A percentile compares a stretch with the other conserved stretches of the same genome.
These are phyloP conservation scores for Mallotus nudiflorus DNA, from an alignment of 345 rosid species.

Conservation along the genomic window DNA sequence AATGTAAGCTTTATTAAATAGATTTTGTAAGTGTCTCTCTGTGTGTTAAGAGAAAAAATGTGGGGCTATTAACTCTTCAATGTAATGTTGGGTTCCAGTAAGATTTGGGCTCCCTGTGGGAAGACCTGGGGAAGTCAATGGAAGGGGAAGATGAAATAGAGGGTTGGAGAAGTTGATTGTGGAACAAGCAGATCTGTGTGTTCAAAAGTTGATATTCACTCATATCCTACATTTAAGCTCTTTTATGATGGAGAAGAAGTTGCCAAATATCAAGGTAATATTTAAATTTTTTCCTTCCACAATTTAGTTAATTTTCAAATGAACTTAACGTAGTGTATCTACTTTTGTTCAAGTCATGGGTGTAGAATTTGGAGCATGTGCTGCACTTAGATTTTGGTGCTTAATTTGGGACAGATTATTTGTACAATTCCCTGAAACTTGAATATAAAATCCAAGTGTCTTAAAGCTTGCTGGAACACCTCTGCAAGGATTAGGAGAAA, in stretches of 20 bases:
- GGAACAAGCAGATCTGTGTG: conserved; percentile 72
- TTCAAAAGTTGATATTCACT: conserved; percentile 81
- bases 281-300: not conserved
- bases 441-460: not conserved
- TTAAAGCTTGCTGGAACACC: not conserved
- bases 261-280: conserved; percentile 79
- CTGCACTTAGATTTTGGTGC: not conserved
- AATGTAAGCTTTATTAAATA: not conserved
- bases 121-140: conserved; percentile 80
- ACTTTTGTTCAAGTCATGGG: not conserved
- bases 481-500: not conserved
- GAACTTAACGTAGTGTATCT: not conserved
- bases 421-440: not conserved
- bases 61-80: conserved; percentile 16
- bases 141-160: conserved; percentile 95
- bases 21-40: too few relatives aligned
- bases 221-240: conserved; percentile 91
- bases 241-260: conserved; percentile 93
- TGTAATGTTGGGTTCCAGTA: conserved; percentile 45
- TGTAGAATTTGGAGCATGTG: not conserved
- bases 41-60: not conserved
- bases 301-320: not conserved
- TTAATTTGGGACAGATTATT: not conserved
- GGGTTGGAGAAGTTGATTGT: conserved; percentile 96
- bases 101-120: conserved; percentile 92